Evolutionary conservation across 1,284 basidiomycete genomes (phyloP).

Genomic region (Naganishia sp.): DNA sequence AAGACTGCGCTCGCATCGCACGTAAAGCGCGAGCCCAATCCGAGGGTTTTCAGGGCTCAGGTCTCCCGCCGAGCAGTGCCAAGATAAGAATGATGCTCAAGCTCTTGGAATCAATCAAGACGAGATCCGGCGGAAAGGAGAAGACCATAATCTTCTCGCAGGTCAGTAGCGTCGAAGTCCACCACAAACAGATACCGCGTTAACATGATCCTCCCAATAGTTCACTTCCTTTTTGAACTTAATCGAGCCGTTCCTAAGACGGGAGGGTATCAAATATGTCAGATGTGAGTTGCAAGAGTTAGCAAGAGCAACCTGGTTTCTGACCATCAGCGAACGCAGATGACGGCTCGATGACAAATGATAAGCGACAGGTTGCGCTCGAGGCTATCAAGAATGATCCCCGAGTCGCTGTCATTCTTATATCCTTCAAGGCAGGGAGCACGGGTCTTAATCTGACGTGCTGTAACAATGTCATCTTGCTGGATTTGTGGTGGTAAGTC

Average conservation of each 20-base stretch:
- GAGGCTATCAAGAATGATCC: slow-evolving; percentile 68
- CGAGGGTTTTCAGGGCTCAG: slow-evolving; percentile 27
- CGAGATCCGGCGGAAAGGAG: slow-evolving; percentile 63
- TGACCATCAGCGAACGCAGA: slow-evolving; percentile 57
- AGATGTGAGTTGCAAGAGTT: slow-evolving; percentile 67
- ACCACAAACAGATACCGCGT: too few relatives aligned
- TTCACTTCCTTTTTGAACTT: slow-evolving; percentile 90
- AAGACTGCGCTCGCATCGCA: slow-evolving; percentile 56
- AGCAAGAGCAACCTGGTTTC: slow-evolving; percentile 3
- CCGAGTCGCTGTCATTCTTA: slow-evolving; percentile 73
- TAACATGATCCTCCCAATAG: slow-evolving; percentile 62
- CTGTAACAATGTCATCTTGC: slow-evolving; percentile 90
- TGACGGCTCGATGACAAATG: slow-evolving; percentile 80
- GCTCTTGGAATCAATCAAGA: slow-evolving; percentile 68
- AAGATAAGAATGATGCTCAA: slow-evolving; percentile 83
- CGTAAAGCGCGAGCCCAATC: slow-evolving; percentile 32
- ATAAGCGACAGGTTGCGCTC: slow-evolving; percentile 72
- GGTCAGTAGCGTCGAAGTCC: slow-evolving; percentile 30
- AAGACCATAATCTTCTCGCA: slow-evolving; percentile 78
- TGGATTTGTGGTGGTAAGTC: slow-evolving; percentile 85
- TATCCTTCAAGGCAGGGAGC: slow-evolving; percentile 94
- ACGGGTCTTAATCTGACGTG: slow-evolving; percentile 91
- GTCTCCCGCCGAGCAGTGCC: slow-evolving; percentile 69
- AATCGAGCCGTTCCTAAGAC: slow-evolving; percentile 75
- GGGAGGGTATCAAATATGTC: slow-evolving; percentile 68